These are phyloP conservation scores for Myriangium duriaei DNA, from an alignment of 2,329 filamentous ascomycete genomes.

Conservation along the genomic window DNA sequence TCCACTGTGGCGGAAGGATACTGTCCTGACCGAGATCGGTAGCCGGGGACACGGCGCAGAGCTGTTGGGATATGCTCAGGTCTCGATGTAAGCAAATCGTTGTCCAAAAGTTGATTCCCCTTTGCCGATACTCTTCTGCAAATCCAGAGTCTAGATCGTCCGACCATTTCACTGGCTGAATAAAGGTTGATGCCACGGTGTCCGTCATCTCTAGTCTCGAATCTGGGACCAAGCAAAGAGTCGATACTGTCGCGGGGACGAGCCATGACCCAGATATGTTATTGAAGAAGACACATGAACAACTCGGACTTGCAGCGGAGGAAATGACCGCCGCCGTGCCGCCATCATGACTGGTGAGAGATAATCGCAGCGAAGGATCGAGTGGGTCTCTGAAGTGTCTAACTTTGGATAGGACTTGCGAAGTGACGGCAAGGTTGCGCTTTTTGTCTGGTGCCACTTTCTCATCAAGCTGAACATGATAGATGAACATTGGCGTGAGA, in stretches of 20 bases:
- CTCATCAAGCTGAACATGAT: too few relatives aligned
- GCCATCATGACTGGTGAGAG: too few relatives aligned
- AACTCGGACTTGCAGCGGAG: too few relatives aligned
- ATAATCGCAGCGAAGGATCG: constrained; percentile 38
- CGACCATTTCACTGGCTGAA: constrained; percentile 6
- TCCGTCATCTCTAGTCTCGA: too few relatives aligned
- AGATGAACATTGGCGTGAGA: constrained; percentile 42
- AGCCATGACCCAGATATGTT: too few relatives aligned
- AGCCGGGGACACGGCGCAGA: constrained; percentile 5
- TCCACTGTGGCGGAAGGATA: constrained; percentile 15
- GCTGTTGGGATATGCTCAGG: constrained; percentile 9
- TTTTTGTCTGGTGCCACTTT: too few relatives aligned
- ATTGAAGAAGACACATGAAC: too few relatives aligned
- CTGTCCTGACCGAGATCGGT: too few relatives aligned
- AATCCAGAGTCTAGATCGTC: constrained; percentile 2
- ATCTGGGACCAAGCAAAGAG: too few relatives aligned
- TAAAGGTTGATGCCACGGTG: constrained; percentile 6
- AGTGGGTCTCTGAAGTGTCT: constrained; percentile 42
- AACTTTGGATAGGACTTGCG: constrained; percentile 34
- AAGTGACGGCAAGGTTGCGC: too few relatives aligned
- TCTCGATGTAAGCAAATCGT: constrained; percentile 10
- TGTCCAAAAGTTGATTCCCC: constrained; percentile 11
- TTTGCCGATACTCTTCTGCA: constrained; percentile 5
- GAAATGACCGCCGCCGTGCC: too few relatives aligned
- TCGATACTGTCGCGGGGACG: too few relatives aligned